Conservation (phyloP, 371 early-diverging fungal genomes). For the Mucor ambiguus region DNA sequence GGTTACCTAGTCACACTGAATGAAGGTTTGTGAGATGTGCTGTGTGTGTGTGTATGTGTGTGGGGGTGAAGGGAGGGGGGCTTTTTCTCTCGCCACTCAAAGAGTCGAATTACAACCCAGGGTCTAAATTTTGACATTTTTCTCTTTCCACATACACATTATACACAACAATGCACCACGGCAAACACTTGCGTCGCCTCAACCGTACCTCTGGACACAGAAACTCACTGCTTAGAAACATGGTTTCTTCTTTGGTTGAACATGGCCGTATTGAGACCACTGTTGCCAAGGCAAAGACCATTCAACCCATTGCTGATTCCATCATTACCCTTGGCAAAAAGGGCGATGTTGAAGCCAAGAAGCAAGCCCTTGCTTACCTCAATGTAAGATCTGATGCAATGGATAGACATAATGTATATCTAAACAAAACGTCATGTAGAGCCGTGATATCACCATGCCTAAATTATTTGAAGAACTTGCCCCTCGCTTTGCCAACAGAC, state of each 20-base stretch:
- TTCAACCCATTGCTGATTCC: slow-evolving; percentile 85
- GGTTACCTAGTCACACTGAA: neutral
- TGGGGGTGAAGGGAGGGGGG: neutral
- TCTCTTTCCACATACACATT: neutral
- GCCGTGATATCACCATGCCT: slow-evolving; percentile 73
- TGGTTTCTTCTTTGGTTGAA: slow-evolving; percentile 85
- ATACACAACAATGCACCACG: slow-evolving; percentile 66
- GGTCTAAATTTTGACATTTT: slow-evolving; percentile 16
- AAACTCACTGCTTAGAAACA: slow-evolving; percentile 81
- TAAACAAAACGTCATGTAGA: slow-evolving; percentile 29
- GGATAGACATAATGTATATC: neutral
- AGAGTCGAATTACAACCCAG: slow-evolving; percentile 6
- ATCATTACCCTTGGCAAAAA: slow-evolving; percentile 83
- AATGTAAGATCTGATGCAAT: slow-evolving; percentile 41
- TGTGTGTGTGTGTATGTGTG: neutral
- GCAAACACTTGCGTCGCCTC: slow-evolving; percentile 70
- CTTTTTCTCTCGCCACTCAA: neutral
- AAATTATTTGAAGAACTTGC: slow-evolving; percentile 86
- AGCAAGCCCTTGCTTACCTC: slow-evolving; percentile 63
- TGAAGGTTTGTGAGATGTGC: neutral
- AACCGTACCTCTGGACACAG: slow-evolving; percentile 78
- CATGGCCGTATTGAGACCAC: slow-evolving; percentile 95
- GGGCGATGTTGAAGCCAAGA: slow-evolving; percentile 64
- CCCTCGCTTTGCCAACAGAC: slow-evolving; percentile 76
- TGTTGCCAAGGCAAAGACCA: slow-evolving; percentile 91